Evolutionary conservation across 192 early-diverging fungal species (phyloP).

Genomic region (Podila horticola): DNA sequence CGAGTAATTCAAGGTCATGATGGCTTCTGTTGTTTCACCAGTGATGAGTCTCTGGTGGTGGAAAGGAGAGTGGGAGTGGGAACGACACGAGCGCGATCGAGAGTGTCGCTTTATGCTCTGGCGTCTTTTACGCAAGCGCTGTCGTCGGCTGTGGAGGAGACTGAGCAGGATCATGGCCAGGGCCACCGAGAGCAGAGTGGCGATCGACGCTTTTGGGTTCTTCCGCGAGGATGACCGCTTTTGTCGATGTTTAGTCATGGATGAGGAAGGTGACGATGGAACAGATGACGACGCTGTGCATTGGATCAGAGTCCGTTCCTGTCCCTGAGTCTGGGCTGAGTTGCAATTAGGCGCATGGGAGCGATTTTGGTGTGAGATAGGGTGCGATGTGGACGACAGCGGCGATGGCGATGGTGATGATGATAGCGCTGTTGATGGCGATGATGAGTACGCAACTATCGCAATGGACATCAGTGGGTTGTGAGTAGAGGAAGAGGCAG

Average conservation of each 20-base stretch:
- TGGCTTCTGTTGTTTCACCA: too few relatives aligned
- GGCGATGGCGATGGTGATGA: neutral
- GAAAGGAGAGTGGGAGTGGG: neutral
- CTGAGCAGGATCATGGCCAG: conserved; percentile 44
- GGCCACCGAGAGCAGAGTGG: conserved; percentile 40
- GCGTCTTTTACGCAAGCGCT: neutral
- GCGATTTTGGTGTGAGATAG: too few relatives aligned
- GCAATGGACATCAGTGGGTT: neutral
- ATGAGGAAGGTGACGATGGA: neutral
- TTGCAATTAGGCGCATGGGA: neutral
- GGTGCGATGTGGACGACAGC: too few relatives aligned
- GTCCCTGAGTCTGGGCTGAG: conserved; percentile 1
- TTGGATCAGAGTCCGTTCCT: neutral
- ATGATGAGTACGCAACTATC: neutral
- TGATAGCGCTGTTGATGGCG: neutral
- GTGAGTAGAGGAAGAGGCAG: too few relatives aligned
- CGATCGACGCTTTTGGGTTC: conserved; percentile 11
- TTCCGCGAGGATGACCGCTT: neutral
- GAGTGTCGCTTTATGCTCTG: neutral
- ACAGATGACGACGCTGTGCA: conserved; percentile 2
- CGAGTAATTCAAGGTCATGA: too few relatives aligned
- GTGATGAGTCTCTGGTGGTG: neutral
- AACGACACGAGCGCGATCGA: neutral
- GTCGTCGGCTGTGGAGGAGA: conserved; percentile 28
- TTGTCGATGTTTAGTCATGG: neutral